Percentiles rank a stretch among this genome's conserved stretches.
Conservation (phyloP, 768 basidiomycete genomes). For the Collybia mongolica region DNA sequence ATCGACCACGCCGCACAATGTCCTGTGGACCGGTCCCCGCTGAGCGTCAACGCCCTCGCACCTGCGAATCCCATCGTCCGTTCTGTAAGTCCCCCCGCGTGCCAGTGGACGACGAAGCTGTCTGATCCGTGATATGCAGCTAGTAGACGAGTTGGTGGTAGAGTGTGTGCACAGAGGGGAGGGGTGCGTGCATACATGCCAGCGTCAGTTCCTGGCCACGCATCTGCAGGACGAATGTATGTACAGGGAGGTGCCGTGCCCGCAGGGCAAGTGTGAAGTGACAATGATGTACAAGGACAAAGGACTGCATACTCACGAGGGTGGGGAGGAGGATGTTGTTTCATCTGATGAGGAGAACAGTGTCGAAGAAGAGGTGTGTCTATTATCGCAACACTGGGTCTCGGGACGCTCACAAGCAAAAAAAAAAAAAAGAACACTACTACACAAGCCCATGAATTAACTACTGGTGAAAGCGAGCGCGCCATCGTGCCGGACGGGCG, state of each 20-base stretch:
- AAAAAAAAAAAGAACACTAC: too few relatives aligned
- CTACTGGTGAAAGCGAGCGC: too few relatives aligned
- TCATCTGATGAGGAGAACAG: neutral
- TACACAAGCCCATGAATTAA: too few relatives aligned
- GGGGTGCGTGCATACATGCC: slow-evolving; percentile 64
- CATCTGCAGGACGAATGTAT: slow-evolving; percentile 66
- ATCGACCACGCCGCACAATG: slow-evolving; percentile 69
- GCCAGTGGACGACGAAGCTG: too few relatives aligned
- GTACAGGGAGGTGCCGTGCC: slow-evolving; percentile 54
- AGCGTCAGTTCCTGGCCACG: slow-evolving; percentile 61
- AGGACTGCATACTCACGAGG: slow-evolving; percentile 8
- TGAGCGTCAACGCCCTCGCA: slow-evolving; percentile 54
- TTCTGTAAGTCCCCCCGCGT: slow-evolving; percentile 46
- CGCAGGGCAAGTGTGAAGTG: slow-evolving; percentile 43
- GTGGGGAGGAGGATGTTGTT: neutral
- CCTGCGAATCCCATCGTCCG: slow-evolving; percentile 77
- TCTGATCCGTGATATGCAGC: slow-evolving; percentile 34
- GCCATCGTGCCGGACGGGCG: slow-evolving; percentile 10
- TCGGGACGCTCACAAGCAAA: too few relatives aligned
- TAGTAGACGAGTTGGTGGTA: slow-evolving; percentile 81
- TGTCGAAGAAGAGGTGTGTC: slow-evolving; percentile 33
- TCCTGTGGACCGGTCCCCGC: slow-evolving; percentile 78
- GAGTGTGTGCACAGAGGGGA: slow-evolving; percentile 60
- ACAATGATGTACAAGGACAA: slow-evolving; percentile 8
- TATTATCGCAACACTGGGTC: too few relatives aligned